These are phyloP conservation scores for Begonia masoniana DNA, from an alignment of 306 rosid species.

Conservation along the genomic window DNA sequence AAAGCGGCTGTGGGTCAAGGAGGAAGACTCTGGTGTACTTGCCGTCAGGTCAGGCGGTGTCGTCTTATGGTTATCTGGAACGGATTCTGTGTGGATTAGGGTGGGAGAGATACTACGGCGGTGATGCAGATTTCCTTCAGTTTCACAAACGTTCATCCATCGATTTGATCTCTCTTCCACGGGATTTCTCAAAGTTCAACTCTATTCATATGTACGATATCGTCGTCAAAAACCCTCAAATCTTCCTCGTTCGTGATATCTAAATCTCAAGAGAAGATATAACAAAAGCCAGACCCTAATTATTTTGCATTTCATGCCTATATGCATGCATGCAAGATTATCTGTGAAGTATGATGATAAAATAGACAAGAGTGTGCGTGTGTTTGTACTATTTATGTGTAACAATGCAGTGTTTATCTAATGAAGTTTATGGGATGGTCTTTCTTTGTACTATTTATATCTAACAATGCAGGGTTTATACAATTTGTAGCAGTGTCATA, in stretches of 20 bases:
- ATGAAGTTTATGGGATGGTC: too few relatives aligned
- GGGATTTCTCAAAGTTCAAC: constrained; percentile 66
- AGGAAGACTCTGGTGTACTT: constrained; percentile 60
- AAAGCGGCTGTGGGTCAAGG: constrained; percentile 14
- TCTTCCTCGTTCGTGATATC: constrained; percentile 77
- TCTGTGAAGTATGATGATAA: too few relatives aligned
- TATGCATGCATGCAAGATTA: too few relatives aligned
- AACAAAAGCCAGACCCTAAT: too few relatives aligned
- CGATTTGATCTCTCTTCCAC: constrained; percentile 83
- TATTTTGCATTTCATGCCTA: too few relatives aligned
- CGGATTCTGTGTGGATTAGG: constrained; percentile 52
- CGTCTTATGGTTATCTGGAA: constrained; percentile 54
- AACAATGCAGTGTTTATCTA: too few relatives aligned
- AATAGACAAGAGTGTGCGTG: too few relatives aligned
- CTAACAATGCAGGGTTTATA: too few relatives aligned
- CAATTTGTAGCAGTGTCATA: too few relatives aligned
- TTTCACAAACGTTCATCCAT: constrained; percentile 77
- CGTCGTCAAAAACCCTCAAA: constrained; percentile 65
- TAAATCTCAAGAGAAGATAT: constrained; percentile 7
- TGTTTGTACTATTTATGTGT: too few relatives aligned
- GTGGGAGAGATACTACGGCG: constrained; percentile 93
- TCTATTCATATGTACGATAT: constrained; percentile 87
- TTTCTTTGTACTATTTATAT: too few relatives aligned
- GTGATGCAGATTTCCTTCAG: constrained; percentile 69
- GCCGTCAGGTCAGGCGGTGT: constrained; percentile 49